Evolutionary conservation across 371 early-diverging fungal genomes (phyloP).

Genomic region (Ecytonucleospora hepatopenaei): DNA sequence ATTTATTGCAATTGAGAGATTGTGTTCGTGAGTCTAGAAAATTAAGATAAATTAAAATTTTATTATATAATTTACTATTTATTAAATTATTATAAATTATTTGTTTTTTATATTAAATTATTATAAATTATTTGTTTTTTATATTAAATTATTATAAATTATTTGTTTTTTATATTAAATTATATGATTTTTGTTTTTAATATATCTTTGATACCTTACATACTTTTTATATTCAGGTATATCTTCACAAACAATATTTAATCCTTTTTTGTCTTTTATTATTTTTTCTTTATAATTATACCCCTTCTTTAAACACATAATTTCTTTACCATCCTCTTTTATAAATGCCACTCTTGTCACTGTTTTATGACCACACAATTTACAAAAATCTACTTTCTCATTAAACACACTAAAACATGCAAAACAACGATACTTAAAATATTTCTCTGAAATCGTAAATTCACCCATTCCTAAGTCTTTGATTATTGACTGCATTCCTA

Average conservation of each 20-base stretch:
- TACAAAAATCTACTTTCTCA: conserved; percentile 41
- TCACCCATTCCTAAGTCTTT: conserved; percentile 4
- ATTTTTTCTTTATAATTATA: conserved; percentile 24
- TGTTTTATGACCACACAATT: conserved; percentile 40
- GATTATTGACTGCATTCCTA: background rate
- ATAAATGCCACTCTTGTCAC: conserved; percentile 38
- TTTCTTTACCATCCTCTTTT: conserved; percentile 15
- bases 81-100: no score
- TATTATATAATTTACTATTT: background rate
- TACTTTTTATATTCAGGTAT: conserved; percentile 33
- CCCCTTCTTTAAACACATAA: conserved; percentile 28
- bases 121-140: no score
- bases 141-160: no score
- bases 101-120: no score
- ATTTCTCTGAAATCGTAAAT: conserved; percentile 10
- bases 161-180: no score
- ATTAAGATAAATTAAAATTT: conserved; percentile 37
- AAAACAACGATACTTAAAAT: conserved; percentile 35
- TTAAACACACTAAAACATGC: conserved; percentile 35
- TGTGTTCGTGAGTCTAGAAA: conserved; percentile 56
- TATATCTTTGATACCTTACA: conserved; percentile 6
- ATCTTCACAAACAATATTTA: conserved; percentile 22
- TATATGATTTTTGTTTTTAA: no score
- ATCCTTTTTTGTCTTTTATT: conserved; percentile 24
- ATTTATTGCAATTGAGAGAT: conserved; percentile 51